Evolutionary conservation across 1,284 basidiomycete genomes (phyloP).

Genomic region (Melampsora larici-populina): DNA sequence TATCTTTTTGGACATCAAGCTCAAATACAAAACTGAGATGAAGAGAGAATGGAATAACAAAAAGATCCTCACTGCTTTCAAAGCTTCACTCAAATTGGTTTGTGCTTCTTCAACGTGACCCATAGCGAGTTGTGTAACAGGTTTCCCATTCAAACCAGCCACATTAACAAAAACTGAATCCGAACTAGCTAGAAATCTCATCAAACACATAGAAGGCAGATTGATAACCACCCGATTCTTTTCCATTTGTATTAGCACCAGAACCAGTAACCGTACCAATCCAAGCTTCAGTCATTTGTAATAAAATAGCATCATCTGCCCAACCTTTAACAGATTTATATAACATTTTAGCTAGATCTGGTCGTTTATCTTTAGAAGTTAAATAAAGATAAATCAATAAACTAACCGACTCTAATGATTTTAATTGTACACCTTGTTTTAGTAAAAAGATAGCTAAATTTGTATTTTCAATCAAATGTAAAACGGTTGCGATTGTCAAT

Average conservation of each 20-base stretch:
- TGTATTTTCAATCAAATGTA: slow-evolving; percentile 14
- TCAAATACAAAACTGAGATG: too few species aligned
- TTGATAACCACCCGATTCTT: slow-evolving; percentile 56
- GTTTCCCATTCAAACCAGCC: slow-evolving; percentile 73
- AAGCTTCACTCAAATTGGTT: slow-evolving; percentile 76
- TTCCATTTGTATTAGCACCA: slow-evolving; percentile 52
- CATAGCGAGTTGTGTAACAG: slow-evolving; percentile 73
- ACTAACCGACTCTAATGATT: slow-evolving; percentile 62
- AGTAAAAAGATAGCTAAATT: slow-evolving; percentile 33
- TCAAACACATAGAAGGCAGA: slow-evolving; percentile 76
- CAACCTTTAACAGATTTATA: slow-evolving; percentile 74
- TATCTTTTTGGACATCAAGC: neutral
- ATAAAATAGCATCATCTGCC: slow-evolving; percentile 81
- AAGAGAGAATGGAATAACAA: neutral
- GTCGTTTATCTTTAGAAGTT: slow-evolving; percentile 65
- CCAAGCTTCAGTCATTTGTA: slow-evolving; percentile 83
- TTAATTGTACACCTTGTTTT: slow-evolving; percentile 41
- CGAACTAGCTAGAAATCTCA: slow-evolving; percentile 67
- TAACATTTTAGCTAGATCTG: slow-evolving; percentile 79
- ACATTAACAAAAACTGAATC: slow-evolving; percentile 61
- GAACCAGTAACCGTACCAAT: slow-evolving; percentile 73
- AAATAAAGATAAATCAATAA: slow-evolving; percentile 79
- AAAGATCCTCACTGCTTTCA: slow-evolving; percentile 52
- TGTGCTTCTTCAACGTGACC: slow-evolving; percentile 77
- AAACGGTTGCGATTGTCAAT: slow-evolving; percentile 25